Base-by-base conservation (phyloP, 441 rosid species). In the Gossypium lobatum region DNA sequence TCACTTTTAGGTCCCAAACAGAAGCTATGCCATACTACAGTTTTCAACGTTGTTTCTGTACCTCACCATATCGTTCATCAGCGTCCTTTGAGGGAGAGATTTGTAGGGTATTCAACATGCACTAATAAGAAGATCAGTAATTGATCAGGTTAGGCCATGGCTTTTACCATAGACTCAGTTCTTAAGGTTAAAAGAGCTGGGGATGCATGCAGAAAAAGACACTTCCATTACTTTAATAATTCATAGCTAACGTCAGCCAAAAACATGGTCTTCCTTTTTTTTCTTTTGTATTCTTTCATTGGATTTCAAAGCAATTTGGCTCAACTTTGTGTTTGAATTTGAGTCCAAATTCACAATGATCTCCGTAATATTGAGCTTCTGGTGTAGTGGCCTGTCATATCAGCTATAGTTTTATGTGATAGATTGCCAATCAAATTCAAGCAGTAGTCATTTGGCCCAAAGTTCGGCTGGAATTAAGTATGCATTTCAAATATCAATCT, bases 261-360 rank as follows among this genome's bases (percentile, higher is more conserved):
- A 63, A 39, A 18, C 16, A 11, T 18, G 26, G 10, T 64, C 17
- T 7, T 34, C 39, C 2, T 34, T 34, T 34, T 31, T 31, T 31
- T 31, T 62, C 7, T n/a, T 7, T 61, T 28, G 42, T 28, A 17
- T 64, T 64, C 20, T 7, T 64, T 39, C 50, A 11, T 64, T 10
- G 25, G 25, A 9, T 34, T 64, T 17, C 52, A 37, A 34, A 64
- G 21, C 68, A 64, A 37, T 2, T 66, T n/a, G 70, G 18, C 17
- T 21, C 55, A 21, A 45, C 70, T 21, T 65, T 3, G 1, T 5
- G 39, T 48, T 31, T 66, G 10, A 66, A 46, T 48, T 67, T n/a
- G 59, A 67, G 72, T 67, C 72, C 72, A 48, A 67, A 67, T 48
- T 48, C 71, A 6, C 26, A 48, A 67, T 67, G 58, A 48, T 67